Conservation (phyloP, 805 yeast species). For the Yamadazyma nakazawae region DNA sequence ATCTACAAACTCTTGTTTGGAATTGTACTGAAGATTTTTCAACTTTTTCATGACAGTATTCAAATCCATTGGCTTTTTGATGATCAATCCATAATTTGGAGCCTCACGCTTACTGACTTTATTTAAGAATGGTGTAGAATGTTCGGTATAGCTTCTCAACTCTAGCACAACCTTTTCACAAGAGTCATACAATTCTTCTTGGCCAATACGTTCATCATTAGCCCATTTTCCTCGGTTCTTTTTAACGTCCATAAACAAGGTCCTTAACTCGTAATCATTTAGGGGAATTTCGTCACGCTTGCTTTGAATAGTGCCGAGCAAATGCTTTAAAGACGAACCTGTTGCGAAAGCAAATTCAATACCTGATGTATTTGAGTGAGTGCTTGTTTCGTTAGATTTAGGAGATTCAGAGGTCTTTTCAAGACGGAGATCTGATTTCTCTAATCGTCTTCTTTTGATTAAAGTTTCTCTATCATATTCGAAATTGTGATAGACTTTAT, state of each 20-base stretch:
- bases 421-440: conserved; percentile 73
- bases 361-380: conserved; percentile 16
- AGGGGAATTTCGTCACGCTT: conserved; percentile 72
- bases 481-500: conserved; percentile 70
- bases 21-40: conserved; percentile 74
- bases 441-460: conserved; percentile 70
- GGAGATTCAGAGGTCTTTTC: conserved; percentile 25
- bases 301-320: conserved; percentile 72
- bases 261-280: conserved; percentile 79
- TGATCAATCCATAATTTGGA: conserved; percentile 88
- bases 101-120: conserved; percentile 98
- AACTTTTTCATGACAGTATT: conserved; percentile 91
- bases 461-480: conserved; percentile 76
- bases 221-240: conserved; percentile 98
- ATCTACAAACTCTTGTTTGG: conserved; percentile 88
- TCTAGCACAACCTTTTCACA: conserved; percentile 94
- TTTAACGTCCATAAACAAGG: conserved; percentile 85
- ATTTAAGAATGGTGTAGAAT: conserved; percentile 91
- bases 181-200: conserved; percentile 95
- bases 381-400: conserved; percentile 12
- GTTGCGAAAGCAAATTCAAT: conserved; percentile 37
- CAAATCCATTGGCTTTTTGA: conserved; percentile 93
- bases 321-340: conserved; percentile 59
- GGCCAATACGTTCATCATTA: conserved; percentile 90
- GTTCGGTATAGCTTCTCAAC: conserved; percentile 88